Base-by-base conservation (phyloP, 176 grass and related monocot genomes). In the Miscanthus lutarioriparius region DNA sequence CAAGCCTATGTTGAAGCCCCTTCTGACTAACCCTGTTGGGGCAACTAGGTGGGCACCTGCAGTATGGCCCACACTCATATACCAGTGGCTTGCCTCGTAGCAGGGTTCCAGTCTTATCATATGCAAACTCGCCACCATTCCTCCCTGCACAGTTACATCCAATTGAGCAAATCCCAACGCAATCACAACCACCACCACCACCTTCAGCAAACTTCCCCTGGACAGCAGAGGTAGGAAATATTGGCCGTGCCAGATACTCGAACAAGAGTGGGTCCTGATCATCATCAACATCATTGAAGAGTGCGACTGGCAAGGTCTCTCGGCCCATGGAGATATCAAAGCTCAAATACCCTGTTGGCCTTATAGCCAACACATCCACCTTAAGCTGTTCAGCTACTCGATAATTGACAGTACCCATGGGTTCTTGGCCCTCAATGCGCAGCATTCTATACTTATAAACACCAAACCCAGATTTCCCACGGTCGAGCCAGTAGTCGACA, bases 381-480 rank as follows among this genome's bases (percentile, higher is more conserved):
- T 96, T 96, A 58, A 99, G 82, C 20, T 96, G 87, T 22, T 96
- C 93, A 2, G 91, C 96, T 27, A 92, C n/a, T 32, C 72, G 89
- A 63, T 82, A 92, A 96, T 91, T 96, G 58, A 87, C 79, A 10
- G 75, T 90, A 26, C 96, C 96, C 96, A 99, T 99, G 83, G 94
- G 78, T 17, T 99, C 96, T 86, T 99, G 96, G 8, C 93, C 89
- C 82, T 99, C 78, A 71, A 94, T 94, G 63, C 96, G 92, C 71
- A 99, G 53, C 83, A 99, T 76, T 83, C 94, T 99, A 28, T 92
- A 99, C 72, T 99, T 99, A 72, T 89, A 99, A 48, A 99, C 93
- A 16, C 93, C 86, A 38, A 96, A 99, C 14, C 96, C 96, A 17
- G 96, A 67, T 77, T 96, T 99, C 43, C 96, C 96, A 45, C 77